Percentiles rank a stretch among this genome's conserved stretches.
Evolutionary conservation across 2,329 filamentous ascomycete species (phyloP).

Genomic region (Ophiocordyceps camponoti-leonardi): DNA sequence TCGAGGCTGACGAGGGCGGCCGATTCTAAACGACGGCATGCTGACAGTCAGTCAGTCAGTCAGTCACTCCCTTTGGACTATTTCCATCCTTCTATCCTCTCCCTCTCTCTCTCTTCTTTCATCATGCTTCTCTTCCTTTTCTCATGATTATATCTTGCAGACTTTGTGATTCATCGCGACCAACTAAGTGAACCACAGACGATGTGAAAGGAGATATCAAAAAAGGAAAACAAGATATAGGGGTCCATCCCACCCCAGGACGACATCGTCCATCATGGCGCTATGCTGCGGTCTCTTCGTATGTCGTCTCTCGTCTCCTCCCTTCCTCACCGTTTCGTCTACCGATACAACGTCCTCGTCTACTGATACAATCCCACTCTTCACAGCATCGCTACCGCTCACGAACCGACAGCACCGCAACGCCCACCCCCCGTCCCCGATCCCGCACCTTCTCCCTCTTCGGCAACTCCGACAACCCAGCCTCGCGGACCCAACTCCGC

Average conservation of each 20-base stretch:
- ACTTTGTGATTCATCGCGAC: not conserved
- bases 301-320: constrained; percentile 1
- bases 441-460: constrained; percentile 22
- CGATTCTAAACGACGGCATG: not conserved
- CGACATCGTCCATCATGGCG: constrained; percentile 4
- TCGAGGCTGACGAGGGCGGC: not conserved
- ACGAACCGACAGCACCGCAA: constrained; percentile 1
- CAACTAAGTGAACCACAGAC: not conserved
- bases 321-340: not conserved
- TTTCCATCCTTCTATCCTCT: not conserved
- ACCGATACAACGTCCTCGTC: no score
- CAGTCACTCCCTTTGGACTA: not conserved
- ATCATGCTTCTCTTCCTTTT: not conserved
- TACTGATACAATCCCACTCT: no score
- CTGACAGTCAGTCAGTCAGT: no score
- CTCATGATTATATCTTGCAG: no score
- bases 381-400: constrained; percentile 6
- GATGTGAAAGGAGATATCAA: not conserved
- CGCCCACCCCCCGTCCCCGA: constrained; percentile 11
- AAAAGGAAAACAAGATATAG: no score
- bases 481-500: constrained; percentile 11
- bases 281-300: constrained; percentile 10
- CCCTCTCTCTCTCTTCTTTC: not conserved
- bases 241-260: not conserved
- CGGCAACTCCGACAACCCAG: constrained; percentile 14